Evolutionary conservation across 768 basidiomycete genomes (phyloP).

Genomic region (Tricholoma sp.): DNA sequence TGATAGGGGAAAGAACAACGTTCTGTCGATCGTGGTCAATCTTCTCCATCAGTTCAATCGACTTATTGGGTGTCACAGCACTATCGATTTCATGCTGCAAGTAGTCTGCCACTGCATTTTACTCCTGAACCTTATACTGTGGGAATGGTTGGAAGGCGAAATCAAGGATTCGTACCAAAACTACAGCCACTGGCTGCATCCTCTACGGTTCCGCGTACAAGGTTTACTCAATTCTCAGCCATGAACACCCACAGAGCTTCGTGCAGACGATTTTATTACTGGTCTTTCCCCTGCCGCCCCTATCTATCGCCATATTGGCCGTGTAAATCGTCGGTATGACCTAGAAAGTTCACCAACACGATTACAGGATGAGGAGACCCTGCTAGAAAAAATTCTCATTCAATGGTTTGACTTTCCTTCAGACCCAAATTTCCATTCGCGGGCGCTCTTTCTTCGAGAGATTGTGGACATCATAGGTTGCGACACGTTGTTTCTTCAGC

Average conservation of each 20-base stretch:
- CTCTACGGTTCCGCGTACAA: not conserved
- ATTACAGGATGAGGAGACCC: not conserved
- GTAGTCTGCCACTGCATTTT: not conserved
- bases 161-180: not conserved
- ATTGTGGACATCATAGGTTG: not conserved
- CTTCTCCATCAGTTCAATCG: not conserved
- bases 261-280: not conserved
- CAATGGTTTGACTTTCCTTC: not conserved
- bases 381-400: not conserved
- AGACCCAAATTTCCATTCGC: not conserved
- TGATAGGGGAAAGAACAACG: not conserved
- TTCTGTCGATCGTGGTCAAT: not conserved
- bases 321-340: not conserved
- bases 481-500: not conserved
- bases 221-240: not conserved
- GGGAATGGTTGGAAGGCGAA: not conserved
- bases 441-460: not conserved
- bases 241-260: not conserved
- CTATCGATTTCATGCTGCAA: not conserved
- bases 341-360: not conserved
- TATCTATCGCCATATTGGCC: not conserved
- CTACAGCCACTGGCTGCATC: not conserved
- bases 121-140: not conserved
- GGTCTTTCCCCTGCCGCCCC: not conserved
- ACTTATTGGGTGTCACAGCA: not conserved